A percentile compares a stretch with the other conserved stretches of the same genome.
These are phyloP conservation scores for Polytrichum commune DNA, from an alignment of 225 moss, liverwort and hornwort genomes.

Conservation along the genomic window DNA sequence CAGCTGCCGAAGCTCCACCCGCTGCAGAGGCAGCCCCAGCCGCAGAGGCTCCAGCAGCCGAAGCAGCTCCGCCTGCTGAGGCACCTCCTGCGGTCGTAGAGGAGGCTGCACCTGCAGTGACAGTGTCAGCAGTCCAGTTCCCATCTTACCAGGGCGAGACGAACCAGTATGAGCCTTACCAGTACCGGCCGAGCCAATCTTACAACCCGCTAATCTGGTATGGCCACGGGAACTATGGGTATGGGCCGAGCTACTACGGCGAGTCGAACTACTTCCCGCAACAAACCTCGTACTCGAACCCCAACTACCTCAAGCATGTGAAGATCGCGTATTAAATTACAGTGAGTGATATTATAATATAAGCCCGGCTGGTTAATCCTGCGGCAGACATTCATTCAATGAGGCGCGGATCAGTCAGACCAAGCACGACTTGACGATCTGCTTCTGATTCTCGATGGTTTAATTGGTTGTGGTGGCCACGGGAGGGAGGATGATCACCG, in stretches of 20 bases:
- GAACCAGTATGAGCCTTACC: constrained; percentile 28
- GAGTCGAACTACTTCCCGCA: constrained; percentile 32
- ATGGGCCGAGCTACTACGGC: constrained; percentile 38
- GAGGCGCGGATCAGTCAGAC: no score
- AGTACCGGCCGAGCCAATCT: constrained; percentile 50
- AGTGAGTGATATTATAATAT: no score
- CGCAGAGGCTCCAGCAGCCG: no score
- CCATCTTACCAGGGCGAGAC: constrained; percentile 29
- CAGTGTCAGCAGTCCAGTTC: constrained; percentile 21
- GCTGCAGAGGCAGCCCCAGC: no score
- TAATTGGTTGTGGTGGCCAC: no score
- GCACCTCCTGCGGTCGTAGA: constrained; percentile 12
- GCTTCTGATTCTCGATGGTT: no score
- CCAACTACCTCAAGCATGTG: constrained; percentile 62
- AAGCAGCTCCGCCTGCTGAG: constrained; percentile 2
- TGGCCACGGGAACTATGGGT: constrained; percentile 30
- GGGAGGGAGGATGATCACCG: no score
- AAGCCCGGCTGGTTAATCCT: no score
- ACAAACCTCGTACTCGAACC: constrained; percentile 20
- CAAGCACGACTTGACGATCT: no score
- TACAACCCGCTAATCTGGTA: constrained; percentile 25
- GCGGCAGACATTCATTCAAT: no score
- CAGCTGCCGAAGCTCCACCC: not conserved
- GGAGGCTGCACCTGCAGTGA: constrained; percentile 13
- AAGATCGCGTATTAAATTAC: constrained; percentile 44